Conservation (phyloP, 495 filamentous ascomycete species). For the Lasiosphaeriaceae sp. region DNA sequence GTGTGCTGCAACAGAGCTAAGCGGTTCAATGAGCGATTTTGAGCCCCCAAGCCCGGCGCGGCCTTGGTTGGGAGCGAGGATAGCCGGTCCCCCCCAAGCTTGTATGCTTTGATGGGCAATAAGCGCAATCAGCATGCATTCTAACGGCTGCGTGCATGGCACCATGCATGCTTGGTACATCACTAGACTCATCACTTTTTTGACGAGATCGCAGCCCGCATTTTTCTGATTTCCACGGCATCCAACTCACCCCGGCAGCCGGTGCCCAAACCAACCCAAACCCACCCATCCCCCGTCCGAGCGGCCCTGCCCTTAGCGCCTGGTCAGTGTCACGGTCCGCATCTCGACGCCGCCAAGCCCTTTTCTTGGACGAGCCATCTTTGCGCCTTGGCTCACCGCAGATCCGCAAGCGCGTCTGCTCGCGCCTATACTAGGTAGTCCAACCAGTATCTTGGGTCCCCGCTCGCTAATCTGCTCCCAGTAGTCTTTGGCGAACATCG, state of each 20-base stretch:
- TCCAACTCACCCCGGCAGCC: no score
- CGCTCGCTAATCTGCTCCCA: neutral
- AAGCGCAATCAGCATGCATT: conserved; percentile 9
- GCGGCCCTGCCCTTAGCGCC: no score
- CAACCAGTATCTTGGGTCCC: neutral
- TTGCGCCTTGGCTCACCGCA: neutral
- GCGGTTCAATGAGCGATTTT: neutral
- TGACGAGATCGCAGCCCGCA: neutral
- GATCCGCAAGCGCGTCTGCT: neutral
- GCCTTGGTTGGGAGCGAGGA: neutral
- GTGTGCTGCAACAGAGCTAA: no score
- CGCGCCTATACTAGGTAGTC: no score
- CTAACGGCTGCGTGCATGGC: conserved; percentile 4
- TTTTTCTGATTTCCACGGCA: no score
- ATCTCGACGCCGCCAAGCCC: no score
- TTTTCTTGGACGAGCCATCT: no score
- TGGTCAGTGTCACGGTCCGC: no score
- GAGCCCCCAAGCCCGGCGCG: neutral
- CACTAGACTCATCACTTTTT: conserved; percentile 13
- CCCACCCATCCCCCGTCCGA: no score
- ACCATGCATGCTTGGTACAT: conserved; percentile 17
- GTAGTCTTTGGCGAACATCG: neutral
- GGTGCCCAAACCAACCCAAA: no score
- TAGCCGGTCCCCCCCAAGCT: neutral
- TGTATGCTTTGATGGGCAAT: neutral